Conservation (phyloP, 192 early-diverging fungal species). For the Oehlia diaphana region DNA sequence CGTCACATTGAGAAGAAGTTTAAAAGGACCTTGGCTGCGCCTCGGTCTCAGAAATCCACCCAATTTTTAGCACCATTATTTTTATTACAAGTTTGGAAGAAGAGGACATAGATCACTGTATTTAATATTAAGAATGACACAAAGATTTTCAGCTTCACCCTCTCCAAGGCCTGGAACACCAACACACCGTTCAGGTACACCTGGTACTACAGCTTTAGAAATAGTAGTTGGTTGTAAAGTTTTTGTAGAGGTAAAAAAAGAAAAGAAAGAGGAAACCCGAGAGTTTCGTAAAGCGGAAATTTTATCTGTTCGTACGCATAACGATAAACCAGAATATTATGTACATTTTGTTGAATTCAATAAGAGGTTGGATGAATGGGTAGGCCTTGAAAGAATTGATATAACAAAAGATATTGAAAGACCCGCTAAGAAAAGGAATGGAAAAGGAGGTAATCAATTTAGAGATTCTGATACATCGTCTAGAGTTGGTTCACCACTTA, state of each 20-base stretch:
- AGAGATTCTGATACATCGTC: constrained; percentile 41
- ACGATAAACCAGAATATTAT: constrained; percentile 76
- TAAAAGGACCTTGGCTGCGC: too few relatives aligned
- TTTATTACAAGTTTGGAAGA: too few relatives aligned
- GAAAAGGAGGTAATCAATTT: constrained; percentile 37
- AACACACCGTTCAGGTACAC: neutral
- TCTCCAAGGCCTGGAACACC: constrained; percentile 8
- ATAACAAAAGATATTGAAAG: constrained; percentile 67
- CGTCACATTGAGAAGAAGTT: too few relatives aligned
- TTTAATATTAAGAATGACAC: neutral
- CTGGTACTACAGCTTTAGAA: neutral
- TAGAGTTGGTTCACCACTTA: constrained; percentile 40
- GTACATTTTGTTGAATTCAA: constrained; percentile 97
- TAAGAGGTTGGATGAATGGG: constrained; percentile 99
- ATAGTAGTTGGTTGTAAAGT: constrained; percentile 61
- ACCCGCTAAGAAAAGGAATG: constrained; percentile 64
- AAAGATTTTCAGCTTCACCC: constrained; percentile 6
- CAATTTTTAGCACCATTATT: too few relatives aligned
- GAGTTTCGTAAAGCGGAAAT: constrained; percentile 86
- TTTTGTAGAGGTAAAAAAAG: constrained; percentile 52
- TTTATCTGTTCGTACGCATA: constrained; percentile 66
- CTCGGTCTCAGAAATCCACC: too few relatives aligned
- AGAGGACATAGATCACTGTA: too few relatives aligned
- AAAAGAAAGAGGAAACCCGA: constrained; percentile 32
- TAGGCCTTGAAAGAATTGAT: constrained; percentile 63